Evolutionary conservation across 1,139 yeast genomes (phyloP), one percentile per base, ranked within the genome.

Genomic region (Yamadazyma sp.): DNA sequence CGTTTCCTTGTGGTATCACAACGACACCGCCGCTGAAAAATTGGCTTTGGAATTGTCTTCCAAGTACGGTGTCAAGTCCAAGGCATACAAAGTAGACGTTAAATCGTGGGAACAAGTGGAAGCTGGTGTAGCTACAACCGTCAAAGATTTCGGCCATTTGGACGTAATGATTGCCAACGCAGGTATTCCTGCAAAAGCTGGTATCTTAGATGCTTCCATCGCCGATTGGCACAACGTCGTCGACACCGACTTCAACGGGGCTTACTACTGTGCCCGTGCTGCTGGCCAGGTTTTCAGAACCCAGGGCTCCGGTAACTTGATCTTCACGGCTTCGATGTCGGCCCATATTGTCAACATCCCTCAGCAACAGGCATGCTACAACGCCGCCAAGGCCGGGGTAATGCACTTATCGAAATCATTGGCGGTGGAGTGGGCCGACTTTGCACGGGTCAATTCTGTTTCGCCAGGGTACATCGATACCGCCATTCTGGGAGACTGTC

Each of bases 61-160:
- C 44, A 74, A 73, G 49, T 84, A 83, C 58, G 79, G 80, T 15
- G 80, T 84, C 47, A 73, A 61, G 54, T 75, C 77, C 43, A 75
- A 71, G 60, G 87, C 92, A 16, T 84, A 83, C 70, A 71, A 80
- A 59, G 81, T 83, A 49, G 78, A 81, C 34, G 77, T 87, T 35
- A 74, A 85, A 24, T 75, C 77, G 45, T 67, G 78, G 38, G 76
- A 72, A n/a, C 72, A 72, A 27, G 92, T 85, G 22, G 75, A 75
- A 50, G 55, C 32, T 7, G 50, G 36, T n/a, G 56, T 51, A 16
- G 38, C 31, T 8, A 28, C 42, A 32, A 42, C 46, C 10, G 35
- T 49, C 18, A 33, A 39, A 9, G 54, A 48, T 15, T 49, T 49
- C 36, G 56, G 55, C 10, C 39, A 43, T 16, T 39, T 51, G n/a